Conservation (phyloP, 805 yeast species). For the Blastobotrys peoriensis region DNA sequence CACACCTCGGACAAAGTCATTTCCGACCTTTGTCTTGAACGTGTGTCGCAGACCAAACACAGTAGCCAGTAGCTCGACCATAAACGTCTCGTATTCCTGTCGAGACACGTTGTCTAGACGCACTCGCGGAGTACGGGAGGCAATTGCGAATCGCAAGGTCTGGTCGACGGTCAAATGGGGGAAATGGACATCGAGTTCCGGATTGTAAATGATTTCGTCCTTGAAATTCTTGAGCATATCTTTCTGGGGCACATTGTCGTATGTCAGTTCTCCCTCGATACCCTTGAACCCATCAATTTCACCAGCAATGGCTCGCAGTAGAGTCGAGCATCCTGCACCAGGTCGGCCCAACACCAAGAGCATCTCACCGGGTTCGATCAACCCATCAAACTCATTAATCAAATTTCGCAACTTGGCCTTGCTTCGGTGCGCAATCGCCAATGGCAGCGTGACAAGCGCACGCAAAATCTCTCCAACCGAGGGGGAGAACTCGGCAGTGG, state of each 20-base stretch:
- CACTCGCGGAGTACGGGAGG: conserved; percentile 56
- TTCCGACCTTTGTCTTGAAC: conserved; percentile 53
- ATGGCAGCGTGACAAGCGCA: conserved; percentile 17
- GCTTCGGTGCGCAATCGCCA: conserved; percentile 12
- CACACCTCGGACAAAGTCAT: conserved; percentile 61
- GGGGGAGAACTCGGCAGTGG: conserved; percentile 38
- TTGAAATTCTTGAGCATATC: conserved; percentile 56
- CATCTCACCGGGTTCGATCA: conserved; percentile 61
- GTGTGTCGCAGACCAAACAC: conserved; percentile 58
- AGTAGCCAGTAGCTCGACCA: conserved; percentile 45
- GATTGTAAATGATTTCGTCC: conserved; percentile 40
- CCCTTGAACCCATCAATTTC: conserved; percentile 43
- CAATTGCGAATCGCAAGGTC: conserved; percentile 65
- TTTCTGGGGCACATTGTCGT: conserved; percentile 54
- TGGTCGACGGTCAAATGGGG: conserved; percentile 72
- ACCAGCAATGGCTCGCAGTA: conserved; percentile 59
- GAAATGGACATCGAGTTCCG: conserved; percentile 58
- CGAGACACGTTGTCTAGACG: conserved; percentile 45
- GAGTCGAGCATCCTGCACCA: conserved; percentile 75
- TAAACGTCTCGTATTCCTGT: conserved; percentile 42
- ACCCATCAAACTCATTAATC: conserved; percentile 23
- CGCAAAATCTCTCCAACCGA: conserved; percentile 41
- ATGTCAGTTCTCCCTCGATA: conserved; percentile 50
- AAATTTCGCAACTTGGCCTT: conserved; percentile 19
- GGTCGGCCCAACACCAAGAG: conserved; percentile 66